Conservation (phyloP, 108 stramenopile species). For the Cyclotella kingstonii region DNA sequence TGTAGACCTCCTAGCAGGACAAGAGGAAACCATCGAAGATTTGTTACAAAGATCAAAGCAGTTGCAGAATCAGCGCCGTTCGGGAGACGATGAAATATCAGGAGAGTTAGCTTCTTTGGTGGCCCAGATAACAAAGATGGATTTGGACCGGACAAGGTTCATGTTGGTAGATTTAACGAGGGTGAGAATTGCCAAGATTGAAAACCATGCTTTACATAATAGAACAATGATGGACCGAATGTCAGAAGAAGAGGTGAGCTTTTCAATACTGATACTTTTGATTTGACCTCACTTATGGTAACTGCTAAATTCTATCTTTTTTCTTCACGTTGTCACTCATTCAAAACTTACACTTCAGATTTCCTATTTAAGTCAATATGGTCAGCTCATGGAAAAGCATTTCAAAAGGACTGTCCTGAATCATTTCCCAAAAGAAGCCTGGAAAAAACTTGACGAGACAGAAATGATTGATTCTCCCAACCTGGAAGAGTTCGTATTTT, state of each 20-base stretch:
- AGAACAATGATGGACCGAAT: conserved; percentile 56
- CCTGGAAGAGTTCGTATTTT: conserved; percentile 66
- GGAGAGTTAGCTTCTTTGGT: conserved; percentile 52
- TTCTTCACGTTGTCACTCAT: background rate
- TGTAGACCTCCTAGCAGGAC: conserved; percentile 47
- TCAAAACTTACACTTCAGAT: conserved; percentile 1
- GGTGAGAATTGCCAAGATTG: conserved; percentile 68
- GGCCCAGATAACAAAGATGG: conserved; percentile 62
- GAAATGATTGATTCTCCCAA: conserved; percentile 71
- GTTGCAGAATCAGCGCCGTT: background rate
- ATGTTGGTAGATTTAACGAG: conserved; percentile 68
- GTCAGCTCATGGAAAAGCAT: conserved; percentile 62
- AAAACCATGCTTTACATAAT: conserved; percentile 70
- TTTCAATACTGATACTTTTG: background rate
- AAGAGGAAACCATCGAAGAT: conserved; percentile 62
- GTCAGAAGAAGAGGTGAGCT: conserved; percentile 63
- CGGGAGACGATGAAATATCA: conserved; percentile 26
- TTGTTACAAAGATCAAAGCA: conserved; percentile 25
- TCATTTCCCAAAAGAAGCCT: conserved; percentile 63
- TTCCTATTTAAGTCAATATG: conserved; percentile 55
- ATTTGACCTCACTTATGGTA: background rate
- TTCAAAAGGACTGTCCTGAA: conserved; percentile 61
- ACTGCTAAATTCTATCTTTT: background rate
- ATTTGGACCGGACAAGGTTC: conserved; percentile 67
- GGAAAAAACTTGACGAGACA: conserved; percentile 68